Evolutionary conservation across 805 yeast species (phyloP), one percentile per base, ranked within the genome.

Genomic region (Citeromyces matritensis): DNA sequence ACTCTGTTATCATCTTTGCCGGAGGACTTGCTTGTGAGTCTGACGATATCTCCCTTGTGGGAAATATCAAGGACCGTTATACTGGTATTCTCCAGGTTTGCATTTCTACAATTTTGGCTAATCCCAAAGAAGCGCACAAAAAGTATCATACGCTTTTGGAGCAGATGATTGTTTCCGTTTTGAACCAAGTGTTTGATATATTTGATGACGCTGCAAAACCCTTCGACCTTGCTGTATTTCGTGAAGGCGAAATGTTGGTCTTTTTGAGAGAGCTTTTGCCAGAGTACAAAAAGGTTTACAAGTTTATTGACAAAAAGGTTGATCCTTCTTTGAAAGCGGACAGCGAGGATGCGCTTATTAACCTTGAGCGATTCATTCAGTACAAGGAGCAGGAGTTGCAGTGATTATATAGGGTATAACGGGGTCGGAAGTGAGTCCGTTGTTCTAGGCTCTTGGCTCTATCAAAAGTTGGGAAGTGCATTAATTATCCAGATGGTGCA

Each of bases 201-300:
- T 91, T 78, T 53, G 80, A 80, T 9, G 97, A 91, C 53, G 65
- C 65, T 24, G 55, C 49, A 4, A 78, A 62, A 42, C 65, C 59
- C 10, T 85, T 84, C 44, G 94, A 84, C 47, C 55, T 51, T 15
- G 69, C 71, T 3, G 66, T 81, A 1, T 88, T 77, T 49, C 80
- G 77, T 15, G 48, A 61, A 7, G 63, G 63, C 12, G 58, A 63
- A 6, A 66, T 72, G 41, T 44, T 69, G 24, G 34, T 43, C 1
- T 46, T 50, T 10, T 56, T 84, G 28, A 46, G 50, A 33, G 49
- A 51, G 14, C 45, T 68, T 7, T 50, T 59, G 30, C 65, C 71
- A 7, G 54, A 53, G n/a, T 55, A 77, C 34, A 70, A 65, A 39
- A 52, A 63, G 4, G 51, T 59, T 29, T 66, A 74, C 44, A 79